Conservation (phyloP, 352 stramenopile species). For the Pythium oligandrum region DNA sequence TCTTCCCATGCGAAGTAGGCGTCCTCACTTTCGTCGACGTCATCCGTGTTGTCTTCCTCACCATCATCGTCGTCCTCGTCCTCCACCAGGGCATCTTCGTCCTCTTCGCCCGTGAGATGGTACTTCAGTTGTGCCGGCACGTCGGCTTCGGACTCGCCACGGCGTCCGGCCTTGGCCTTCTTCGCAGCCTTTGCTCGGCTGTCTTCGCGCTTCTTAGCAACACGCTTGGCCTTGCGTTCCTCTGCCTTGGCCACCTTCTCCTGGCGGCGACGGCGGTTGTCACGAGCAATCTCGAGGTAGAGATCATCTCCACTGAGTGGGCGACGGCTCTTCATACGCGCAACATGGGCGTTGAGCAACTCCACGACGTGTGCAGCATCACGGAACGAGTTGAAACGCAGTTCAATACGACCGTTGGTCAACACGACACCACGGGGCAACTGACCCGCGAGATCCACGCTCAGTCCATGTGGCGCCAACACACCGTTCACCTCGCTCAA, state of each 20-base stretch:
- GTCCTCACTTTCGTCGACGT: constrained; percentile 30
- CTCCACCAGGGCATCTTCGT: constrained; percentile 24
- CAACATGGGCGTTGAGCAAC: constrained; percentile 47
- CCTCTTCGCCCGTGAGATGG: constrained; percentile 10
- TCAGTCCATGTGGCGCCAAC: constrained; percentile 32
- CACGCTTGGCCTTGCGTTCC: constrained; percentile 18
- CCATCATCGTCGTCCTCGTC: constrained; percentile 25
- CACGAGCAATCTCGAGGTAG: constrained; percentile 28
- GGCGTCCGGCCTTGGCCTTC: constrained; percentile 2
- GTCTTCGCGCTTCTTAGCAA: constrained; percentile 20
- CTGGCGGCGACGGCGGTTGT: constrained; percentile 29
- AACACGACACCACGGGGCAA: constrained; percentile 62
- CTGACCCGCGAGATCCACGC: constrained; percentile 43
- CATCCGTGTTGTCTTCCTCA: constrained; percentile 10
- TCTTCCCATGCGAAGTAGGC: constrained; percentile 51
- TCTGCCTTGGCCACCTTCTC: constrained; percentile 27
- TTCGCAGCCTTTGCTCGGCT: constrained; percentile 13
- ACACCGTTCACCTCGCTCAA: constrained; percentile 58
- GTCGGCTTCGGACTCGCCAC: neutral
- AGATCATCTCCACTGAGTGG: constrained; percentile 37
- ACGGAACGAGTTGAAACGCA: constrained; percentile 62
- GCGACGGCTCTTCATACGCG: constrained; percentile 48
- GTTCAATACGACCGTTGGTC: constrained; percentile 72
- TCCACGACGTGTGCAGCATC: constrained; percentile 75
- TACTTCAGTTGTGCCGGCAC: constrained; percentile 7